A percentile compares a stretch with the other conserved stretches of the same genome.
Conservation (phyloP, 148 eudicot species). For the Fagopyrum homotropicum region DNA sequence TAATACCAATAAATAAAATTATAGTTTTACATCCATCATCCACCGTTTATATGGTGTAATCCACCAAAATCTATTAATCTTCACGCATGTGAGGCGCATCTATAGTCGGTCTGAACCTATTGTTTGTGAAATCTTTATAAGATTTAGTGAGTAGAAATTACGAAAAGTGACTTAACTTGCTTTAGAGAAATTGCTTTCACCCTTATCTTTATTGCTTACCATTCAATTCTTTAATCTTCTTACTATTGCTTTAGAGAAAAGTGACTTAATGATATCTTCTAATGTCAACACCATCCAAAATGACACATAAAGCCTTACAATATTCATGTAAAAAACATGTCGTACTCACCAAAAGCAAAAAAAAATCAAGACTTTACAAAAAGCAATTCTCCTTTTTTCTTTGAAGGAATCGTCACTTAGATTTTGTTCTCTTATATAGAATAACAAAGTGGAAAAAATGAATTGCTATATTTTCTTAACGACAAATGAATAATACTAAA, state of each 20-base stretch:
- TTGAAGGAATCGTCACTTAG: neutral
- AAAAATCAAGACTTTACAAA: neutral
- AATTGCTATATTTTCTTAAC: neutral
- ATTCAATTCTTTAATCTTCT: neutral
- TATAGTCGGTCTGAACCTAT: too few relatives aligned
- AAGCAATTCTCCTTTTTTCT: neutral
- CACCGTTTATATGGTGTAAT: too few relatives aligned
- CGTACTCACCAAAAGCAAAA: neutral
- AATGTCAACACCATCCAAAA: neutral
- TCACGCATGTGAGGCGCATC: too few relatives aligned
- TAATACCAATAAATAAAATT: too few relatives aligned
- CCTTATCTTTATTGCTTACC: neutral
- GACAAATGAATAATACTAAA: neutral
- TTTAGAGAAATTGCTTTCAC: neutral
- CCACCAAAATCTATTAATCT: too few relatives aligned
- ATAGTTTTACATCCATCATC: too few relatives aligned
- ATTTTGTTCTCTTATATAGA: neutral
- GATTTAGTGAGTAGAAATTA: too few relatives aligned
- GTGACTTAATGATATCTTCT: neutral
- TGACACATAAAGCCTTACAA: neutral
- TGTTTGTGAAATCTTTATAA: too few relatives aligned
- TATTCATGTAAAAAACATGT: neutral
- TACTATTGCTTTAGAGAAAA: too few relatives aligned
- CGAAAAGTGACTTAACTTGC: too few relatives aligned
- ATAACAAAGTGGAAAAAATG: neutral